These are phyloP conservation scores for Hanseniaspora vineae DNA, from an alignment of 805 yeast genomes.

Conservation along the genomic window DNA sequence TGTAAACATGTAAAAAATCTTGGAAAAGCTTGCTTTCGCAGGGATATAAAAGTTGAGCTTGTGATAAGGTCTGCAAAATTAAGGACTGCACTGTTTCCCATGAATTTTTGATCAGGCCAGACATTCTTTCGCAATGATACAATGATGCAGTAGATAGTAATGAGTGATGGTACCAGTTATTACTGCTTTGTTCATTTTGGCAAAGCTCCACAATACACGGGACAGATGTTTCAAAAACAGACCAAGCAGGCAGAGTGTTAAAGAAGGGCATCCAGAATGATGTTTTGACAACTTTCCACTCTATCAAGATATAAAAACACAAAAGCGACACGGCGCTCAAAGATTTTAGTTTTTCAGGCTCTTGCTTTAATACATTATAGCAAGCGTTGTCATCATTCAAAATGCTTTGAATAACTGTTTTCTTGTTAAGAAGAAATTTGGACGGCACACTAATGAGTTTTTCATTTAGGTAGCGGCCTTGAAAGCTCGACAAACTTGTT, in stretches of 20 bases:
- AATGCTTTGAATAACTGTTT: neutral
- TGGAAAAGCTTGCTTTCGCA: neutral
- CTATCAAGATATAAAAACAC: slow-evolving; percentile 29
- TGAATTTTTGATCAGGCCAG: slow-evolving; percentile 33
- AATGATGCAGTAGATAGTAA: slow-evolving; percentile 33
- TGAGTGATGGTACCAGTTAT: slow-evolving; percentile 9
- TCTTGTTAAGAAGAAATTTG: slow-evolving; percentile 1
- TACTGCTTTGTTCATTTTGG: slow-evolving; percentile 7
- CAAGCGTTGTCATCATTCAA: neutral
- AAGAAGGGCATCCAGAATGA: slow-evolving; percentile 65
- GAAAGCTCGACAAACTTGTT: slow-evolving; percentile 1
- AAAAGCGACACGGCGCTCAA: slow-evolving; percentile 53
- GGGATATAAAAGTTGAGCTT: too few species aligned
- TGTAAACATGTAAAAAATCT: slow-evolving; percentile 47
- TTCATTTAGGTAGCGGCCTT: neutral
- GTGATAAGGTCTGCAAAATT: slow-evolving; percentile 2
- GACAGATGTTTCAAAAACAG: slow-evolving; percentile 35
- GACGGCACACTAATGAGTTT: slow-evolving; percentile 3
- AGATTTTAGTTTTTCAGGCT: neutral
- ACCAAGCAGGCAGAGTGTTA: slow-evolving; percentile 42
- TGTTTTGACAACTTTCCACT: slow-evolving; percentile 14
- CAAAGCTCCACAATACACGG: slow-evolving; percentile 51
- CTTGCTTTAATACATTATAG: neutral
- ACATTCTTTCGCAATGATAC: slow-evolving; percentile 30
- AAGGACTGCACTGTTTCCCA: slow-evolving; percentile 24